phyloP scores from a whole-genome alignment of 306 rosid genomes.

The Cercis canadensis region DNA sequence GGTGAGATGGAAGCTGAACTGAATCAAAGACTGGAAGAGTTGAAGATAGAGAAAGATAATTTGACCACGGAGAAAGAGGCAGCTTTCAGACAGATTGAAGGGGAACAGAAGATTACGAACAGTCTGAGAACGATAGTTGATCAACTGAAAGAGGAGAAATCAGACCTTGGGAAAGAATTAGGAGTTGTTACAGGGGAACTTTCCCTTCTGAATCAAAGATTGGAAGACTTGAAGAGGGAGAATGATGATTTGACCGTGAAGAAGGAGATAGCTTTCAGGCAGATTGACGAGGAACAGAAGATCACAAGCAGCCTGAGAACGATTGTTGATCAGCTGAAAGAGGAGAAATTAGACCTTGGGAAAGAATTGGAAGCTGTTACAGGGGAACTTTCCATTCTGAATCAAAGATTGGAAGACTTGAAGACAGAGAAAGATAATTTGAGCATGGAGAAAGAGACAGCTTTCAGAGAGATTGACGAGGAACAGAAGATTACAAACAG shows the following conservation, averaged over 20 bases:
- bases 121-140: constrained; percentile 51
- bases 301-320: constrained; percentile 50
- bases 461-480: constrained; percentile 58
- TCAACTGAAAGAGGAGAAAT: constrained; percentile 66
- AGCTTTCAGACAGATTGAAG: constrained; percentile 56
- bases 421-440: constrained; percentile 48
- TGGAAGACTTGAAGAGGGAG: constrained; percentile 49
- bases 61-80: constrained; percentile 55
- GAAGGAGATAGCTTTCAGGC: constrained; percentile 53
- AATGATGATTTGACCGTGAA: constrained; percentile 46
- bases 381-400: constrained; percentile 45
- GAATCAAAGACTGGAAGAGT: constrained; percentile 45
- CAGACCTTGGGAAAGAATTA: constrained; percentile 55
- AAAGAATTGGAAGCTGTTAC: constrained; percentile 62
- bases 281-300: constrained; percentile 66
- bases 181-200: constrained; percentile 54
- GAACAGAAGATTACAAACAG: constrained; percentile 56
- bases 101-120: constrained; percentile 56
- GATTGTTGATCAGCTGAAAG: constrained; percentile 56
- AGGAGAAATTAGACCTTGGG: constrained; percentile 55
- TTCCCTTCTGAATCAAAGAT: constrained; percentile 41
- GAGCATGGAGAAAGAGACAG: constrained; percentile 52
- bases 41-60: constrained; percentile 49
- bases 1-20: constrained; percentile 62
- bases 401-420: constrained; percentile 46